Conservation (phyloP, 2,329 filamentous ascomycete species). For the Colletotrichum destructivum region DNA sequence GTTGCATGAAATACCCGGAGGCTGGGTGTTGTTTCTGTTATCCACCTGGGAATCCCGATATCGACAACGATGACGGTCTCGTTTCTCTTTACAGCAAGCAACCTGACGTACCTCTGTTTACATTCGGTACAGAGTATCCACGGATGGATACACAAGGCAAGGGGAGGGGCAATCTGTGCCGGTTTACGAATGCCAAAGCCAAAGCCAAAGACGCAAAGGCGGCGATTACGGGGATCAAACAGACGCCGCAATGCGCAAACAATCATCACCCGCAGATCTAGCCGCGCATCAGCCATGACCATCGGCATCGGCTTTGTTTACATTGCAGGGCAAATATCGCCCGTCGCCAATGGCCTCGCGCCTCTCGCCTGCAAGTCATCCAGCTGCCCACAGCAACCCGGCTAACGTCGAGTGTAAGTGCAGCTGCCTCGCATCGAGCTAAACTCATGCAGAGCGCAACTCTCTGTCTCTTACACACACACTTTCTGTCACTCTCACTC, state of each 20-base stretch:
- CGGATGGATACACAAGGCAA: no score
- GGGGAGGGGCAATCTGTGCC: no score
- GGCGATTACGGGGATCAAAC: slow-evolving; percentile 4
- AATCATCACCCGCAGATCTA: slow-evolving; percentile 22
- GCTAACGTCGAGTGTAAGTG: not conserved
- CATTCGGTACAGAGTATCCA: no score
- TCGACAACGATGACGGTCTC: not conserved
- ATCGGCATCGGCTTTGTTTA: slow-evolving; percentile 32
- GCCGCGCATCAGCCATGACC: slow-evolving; percentile 15
- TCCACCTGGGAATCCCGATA: no score
- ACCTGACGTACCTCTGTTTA: no score
- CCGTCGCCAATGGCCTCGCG: not conserved
- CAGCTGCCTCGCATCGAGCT: slow-evolving; percentile 11
- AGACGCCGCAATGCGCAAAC: slow-evolving; percentile 22
- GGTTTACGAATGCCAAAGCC: no score
- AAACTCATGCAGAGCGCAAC: slow-evolving; percentile 11
- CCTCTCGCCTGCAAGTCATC: slow-evolving; percentile 18
- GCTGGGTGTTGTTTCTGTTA: not conserved
- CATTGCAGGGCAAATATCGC: slow-evolving; percentile 9
- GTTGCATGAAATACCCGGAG: not conserved
- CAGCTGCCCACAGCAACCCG: slow-evolving; percentile 3
- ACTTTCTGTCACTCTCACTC: not conserved
- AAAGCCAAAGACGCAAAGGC: not conserved
- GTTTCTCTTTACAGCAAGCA: not conserved
- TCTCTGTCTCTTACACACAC: not conserved